Conservation (phyloP, 2,329 filamentous ascomycete genomes). For the Cordyceps cateniannulata region DNA sequence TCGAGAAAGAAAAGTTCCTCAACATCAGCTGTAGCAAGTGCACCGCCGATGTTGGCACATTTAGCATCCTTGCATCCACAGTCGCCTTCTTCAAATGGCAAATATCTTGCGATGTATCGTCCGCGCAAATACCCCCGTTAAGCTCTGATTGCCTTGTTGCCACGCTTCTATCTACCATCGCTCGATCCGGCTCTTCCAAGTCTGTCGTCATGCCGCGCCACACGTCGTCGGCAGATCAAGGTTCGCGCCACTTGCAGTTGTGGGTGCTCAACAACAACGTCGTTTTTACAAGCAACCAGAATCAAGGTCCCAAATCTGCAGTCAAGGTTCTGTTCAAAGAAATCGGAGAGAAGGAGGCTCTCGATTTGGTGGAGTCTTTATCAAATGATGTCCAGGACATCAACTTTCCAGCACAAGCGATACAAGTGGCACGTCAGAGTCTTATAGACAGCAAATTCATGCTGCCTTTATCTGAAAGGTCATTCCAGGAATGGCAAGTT, state of each 20-base stretch:
- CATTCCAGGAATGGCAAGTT: conserved; percentile 61
- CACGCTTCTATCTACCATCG: conserved; percentile 45
- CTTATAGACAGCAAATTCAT: conserved; percentile 43
- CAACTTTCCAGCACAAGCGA: conserved; percentile 44
- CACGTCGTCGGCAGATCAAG: background rate
- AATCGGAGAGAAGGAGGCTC: conserved; percentile 36
- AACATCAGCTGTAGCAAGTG: conserved; percentile 42
- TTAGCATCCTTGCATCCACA: conserved; percentile 37
- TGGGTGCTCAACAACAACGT: conserved; percentile 54
- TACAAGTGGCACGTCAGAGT: conserved; percentile 34
- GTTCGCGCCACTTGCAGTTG: conserved; percentile 34
- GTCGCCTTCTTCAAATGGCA: conserved; percentile 54
- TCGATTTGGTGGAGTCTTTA: conserved; percentile 43
- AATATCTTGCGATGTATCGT: conserved; percentile 33
- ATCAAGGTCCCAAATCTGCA: conserved; percentile 28
- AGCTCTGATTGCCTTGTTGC: conserved; percentile 46
- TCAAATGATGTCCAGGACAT: conserved; percentile 54
- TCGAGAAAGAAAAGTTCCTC: conserved; percentile 25
- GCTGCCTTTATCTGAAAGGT: conserved; percentile 49
- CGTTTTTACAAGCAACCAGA: conserved; percentile 35
- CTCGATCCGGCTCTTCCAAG: conserved; percentile 52
- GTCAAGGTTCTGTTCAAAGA: conserved; percentile 48
- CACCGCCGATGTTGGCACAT: conserved; percentile 39
- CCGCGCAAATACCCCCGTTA: conserved; percentile 26
- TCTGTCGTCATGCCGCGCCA: conserved; percentile 40